Conservation (phyloP, 2,329 filamentous ascomycete genomes). For the Aureobasidium sp. region DNA sequence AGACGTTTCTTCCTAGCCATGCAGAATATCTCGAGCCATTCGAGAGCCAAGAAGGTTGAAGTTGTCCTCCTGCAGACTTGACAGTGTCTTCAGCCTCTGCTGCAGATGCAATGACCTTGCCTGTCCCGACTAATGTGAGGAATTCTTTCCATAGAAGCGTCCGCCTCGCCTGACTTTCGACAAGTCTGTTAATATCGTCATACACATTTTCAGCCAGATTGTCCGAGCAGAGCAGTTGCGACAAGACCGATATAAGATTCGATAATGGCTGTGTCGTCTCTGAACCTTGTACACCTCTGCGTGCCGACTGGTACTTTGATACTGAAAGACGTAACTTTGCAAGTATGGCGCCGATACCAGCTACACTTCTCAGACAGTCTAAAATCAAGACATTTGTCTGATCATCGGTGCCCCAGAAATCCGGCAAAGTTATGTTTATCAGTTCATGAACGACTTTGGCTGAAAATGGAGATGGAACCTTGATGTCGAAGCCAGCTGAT, state of each 20-base stretch:
- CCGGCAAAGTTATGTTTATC: slow-evolving; percentile 66
- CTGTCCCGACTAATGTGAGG: slow-evolving; percentile 51
- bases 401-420: slow-evolving; percentile 68
- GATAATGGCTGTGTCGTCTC: slow-evolving; percentile 24
- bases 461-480: slow-evolving; percentile 57
- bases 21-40: slow-evolving; percentile 57
- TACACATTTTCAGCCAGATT: slow-evolving; percentile 40
- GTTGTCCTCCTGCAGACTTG: slow-evolving; percentile 22
- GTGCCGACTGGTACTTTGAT: not conserved
- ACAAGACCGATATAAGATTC: slow-evolving; percentile 39
- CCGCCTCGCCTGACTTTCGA: slow-evolving; percentile 38
- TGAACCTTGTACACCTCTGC: slow-evolving; percentile 20
- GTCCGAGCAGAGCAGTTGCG: slow-evolving; percentile 37
- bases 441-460: slow-evolving; percentile 71
- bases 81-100: slow-evolving; percentile 53
- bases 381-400: slow-evolving; percentile 47
- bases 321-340: slow-evolving; percentile 28
- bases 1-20: slow-evolving; percentile 66
- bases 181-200: slow-evolving; percentile 36
- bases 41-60: slow-evolving; percentile 51
- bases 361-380: slow-evolving; percentile 61
- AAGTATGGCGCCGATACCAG: slow-evolving; percentile 70
- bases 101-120: slow-evolving; percentile 51
- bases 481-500: slow-evolving; percentile 47
- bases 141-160: slow-evolving; percentile 58